Conservation (phyloP, 1,284 basidiomycete species). For the Puccinia polysora region DNA sequence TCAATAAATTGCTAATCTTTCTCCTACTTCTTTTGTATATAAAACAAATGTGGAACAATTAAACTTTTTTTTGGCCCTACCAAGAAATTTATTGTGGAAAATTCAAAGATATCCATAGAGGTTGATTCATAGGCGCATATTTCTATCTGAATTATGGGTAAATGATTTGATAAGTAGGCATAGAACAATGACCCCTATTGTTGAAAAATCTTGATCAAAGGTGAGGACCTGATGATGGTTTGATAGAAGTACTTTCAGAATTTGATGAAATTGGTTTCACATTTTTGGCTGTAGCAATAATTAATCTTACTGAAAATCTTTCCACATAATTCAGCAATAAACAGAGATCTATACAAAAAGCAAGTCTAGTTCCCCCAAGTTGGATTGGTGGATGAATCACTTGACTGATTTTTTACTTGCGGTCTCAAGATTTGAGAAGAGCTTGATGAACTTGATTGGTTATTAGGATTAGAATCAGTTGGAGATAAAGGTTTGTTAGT, state of each 20-base stretch:
- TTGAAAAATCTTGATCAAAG: not conserved
- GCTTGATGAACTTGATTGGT: not conserved
- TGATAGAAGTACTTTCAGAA: not conserved
- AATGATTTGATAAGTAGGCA: too few relatives aligned
- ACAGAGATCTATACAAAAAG: not conserved
- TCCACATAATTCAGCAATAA: not conserved
- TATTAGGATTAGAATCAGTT: too few relatives aligned
- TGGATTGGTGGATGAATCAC: not conserved
- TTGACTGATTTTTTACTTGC: not conserved
- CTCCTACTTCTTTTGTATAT: not conserved
- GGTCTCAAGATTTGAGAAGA: not conserved
- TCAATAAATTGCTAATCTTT: not conserved
- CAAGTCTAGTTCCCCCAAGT: not conserved
- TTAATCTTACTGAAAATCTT: not conserved
- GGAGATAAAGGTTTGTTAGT: not conserved
- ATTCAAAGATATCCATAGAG: too few relatives aligned
- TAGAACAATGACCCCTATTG: too few relatives aligned
- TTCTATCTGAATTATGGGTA: too few relatives aligned
- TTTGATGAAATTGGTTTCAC: not conserved
- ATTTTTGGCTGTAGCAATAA: not conserved
- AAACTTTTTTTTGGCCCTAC: not conserved
- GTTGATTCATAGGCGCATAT: too few relatives aligned
- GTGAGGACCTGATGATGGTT: not conserved
- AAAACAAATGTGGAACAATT: too few relatives aligned
- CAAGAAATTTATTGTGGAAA: too few relatives aligned